A percentile compares a stretch with the other conserved stretches of the same genome.
Conservation (phyloP, 768 basidiomycete genomes). For the Leccinum barrowsii region DNA sequence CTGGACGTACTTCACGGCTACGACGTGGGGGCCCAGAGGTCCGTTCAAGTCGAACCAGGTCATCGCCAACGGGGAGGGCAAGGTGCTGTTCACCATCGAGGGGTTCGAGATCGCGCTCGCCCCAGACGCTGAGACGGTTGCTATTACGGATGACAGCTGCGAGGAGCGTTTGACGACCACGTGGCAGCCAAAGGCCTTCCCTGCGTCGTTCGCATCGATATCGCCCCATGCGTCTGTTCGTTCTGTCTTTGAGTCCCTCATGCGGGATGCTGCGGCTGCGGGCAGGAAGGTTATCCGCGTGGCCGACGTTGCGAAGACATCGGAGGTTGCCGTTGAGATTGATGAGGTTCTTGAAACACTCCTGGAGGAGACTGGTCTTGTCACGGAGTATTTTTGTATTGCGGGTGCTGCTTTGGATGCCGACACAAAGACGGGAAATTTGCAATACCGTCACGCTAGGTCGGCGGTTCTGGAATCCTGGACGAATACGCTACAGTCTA, state of each 20-base stretch:
- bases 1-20: conserved; percentile 28
- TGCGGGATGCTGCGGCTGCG: conserved; percentile 11
- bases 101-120: conserved; percentile 34
- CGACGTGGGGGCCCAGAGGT: conserved; percentile 22
- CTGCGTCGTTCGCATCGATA: conserved; percentile 11
- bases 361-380: conserved; percentile 12
- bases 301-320: conserved; percentile 22
- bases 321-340: conserved; percentile 16
- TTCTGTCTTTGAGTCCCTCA: conserved; percentile 18
- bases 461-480: conserved; percentile 22
- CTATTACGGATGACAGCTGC: conserved; percentile 22
- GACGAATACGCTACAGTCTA: conserved; percentile 8
- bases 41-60: conserved; percentile 27
- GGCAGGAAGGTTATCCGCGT: conserved; percentile 24
- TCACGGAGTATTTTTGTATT: conserved; percentile 19
- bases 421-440: conserved; percentile 17
- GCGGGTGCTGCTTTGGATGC: conserved; percentile 18
- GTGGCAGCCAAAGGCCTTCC: conserved; percentile 32
- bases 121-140: conserved; percentile 25
- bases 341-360: conserved; percentile 16
- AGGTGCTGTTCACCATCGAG: conserved; percentile 31
- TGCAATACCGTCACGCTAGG: conserved; percentile 13
- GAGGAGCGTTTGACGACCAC: conserved; percentile 30
- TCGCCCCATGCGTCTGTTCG: conserved; percentile 5
- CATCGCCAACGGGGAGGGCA: conserved; percentile 28